phyloP scores from a whole-genome alignment of 371 early-diverging fungal genomes.

The Smittium culicis region DNA sequence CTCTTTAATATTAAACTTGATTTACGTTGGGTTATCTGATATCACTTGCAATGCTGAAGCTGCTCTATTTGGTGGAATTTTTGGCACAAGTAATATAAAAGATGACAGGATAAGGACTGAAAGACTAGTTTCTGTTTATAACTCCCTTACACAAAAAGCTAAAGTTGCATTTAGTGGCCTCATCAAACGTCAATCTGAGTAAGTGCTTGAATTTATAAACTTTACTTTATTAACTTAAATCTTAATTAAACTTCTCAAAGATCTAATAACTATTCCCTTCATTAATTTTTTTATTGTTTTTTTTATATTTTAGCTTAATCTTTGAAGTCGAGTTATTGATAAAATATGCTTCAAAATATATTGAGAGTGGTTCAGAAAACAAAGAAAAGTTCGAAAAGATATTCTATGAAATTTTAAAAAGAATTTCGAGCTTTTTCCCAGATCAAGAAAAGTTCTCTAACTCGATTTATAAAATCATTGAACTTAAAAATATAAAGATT shows the following conservation, averaged over 20 bases:
- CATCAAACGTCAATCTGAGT: constrained; percentile 9
- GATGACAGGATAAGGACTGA: constrained; percentile 23
- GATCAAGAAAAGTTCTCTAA: constrained; percentile 38
- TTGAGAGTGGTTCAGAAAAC: not conserved
- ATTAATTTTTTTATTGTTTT: not conserved
- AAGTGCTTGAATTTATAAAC: too few relatives aligned
- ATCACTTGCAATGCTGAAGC: constrained; percentile 52
- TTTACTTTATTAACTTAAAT: too few relatives aligned
- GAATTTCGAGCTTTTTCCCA: constrained; percentile 35
- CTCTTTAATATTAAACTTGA: constrained; percentile 47
- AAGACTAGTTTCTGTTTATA: constrained; percentile 23
- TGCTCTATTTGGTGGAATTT: constrained; percentile 39
- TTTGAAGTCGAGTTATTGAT: not conserved
- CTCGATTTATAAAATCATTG: constrained; percentile 38
- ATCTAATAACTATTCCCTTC: not conserved
- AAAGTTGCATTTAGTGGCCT: constrained; percentile 12
- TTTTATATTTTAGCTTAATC: not conserved
- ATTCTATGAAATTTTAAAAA: constrained; percentile 12
- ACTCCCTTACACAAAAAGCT: not conserved
- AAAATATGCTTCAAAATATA: not conserved
- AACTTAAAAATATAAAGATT: constrained; percentile 35
- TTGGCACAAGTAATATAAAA: constrained; percentile 28
- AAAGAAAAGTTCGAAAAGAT: constrained; percentile 10
- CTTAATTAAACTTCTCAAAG: too few relatives aligned
- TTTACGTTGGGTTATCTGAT: constrained; percentile 69